Percentiles rank a stretch among this genome's conserved stretches.
phyloP scores from a whole-genome alignment of 2,329 filamentous ascomycete species.

The Dothiorella sarmentorum region DNA sequence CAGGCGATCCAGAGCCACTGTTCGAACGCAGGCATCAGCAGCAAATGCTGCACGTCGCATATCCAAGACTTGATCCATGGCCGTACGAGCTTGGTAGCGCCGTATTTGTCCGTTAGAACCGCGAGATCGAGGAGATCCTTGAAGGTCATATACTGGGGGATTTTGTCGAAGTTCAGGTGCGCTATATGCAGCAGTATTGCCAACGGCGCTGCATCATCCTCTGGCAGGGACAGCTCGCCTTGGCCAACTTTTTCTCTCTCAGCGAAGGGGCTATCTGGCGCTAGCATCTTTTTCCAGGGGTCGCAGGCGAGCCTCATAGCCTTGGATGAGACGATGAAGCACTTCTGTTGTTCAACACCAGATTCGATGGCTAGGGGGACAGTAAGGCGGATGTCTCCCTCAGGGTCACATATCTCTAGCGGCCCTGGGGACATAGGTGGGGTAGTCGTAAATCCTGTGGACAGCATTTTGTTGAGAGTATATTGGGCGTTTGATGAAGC shows the following conservation, averaged over 20 bases:
- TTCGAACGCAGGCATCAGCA: not conserved
- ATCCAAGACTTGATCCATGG: conserved; percentile 4
- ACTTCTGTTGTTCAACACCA: not conserved
- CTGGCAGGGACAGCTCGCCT: not conserved
- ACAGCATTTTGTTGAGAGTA: no score
- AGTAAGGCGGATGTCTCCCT: not conserved
- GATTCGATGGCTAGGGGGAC: not conserved
- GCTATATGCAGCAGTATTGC: conserved; percentile 19
- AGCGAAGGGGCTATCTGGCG: not conserved
- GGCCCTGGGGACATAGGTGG: no score
- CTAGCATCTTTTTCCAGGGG: not conserved
- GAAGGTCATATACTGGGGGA: not conserved
- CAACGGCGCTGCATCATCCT: conserved; percentile 3
- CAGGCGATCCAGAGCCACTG: conserved; percentile 2
- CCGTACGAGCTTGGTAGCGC: not conserved
- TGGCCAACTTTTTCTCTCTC: not conserved
- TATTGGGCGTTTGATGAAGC: no score
- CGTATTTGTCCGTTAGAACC: conserved; percentile 3
- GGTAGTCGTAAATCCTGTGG: no score
- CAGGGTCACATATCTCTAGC: not conserved
- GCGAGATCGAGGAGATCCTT: not conserved
- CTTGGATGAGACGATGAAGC: not conserved
- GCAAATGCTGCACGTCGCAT: not conserved
- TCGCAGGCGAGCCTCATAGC: not conserved
- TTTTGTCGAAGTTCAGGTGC: not conserved